Base-by-base conservation (phyloP, 2,329 filamentous ascomycete species). In the Aspergillus arachidicola region DNA sequence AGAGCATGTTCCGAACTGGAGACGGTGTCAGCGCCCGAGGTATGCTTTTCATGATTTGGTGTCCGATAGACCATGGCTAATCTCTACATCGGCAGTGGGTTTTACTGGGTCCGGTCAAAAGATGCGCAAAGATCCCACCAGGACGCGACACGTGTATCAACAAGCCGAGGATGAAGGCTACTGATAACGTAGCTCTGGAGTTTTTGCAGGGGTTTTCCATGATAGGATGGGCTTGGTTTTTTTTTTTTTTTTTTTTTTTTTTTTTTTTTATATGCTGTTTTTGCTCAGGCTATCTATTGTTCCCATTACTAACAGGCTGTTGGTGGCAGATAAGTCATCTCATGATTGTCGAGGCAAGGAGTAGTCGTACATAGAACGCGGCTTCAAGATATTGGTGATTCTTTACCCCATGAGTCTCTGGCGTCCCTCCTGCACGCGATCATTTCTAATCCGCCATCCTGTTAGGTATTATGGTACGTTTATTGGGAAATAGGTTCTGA, bases 1-100 rank as follows among this genome's bases (percentile, higher is more conserved):
- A 97, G 56, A 96, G 93, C 84, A 97, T 97, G 94, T 97, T 97
- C 77, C 89, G 94, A 54, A 97, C 94, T 3, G 93, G 93, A 0
- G 93, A 96, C 36, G 90, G 92, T 65, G 86, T 95, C 28, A 87
- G 92, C 72, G 94, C 91, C 62, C 87, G 93, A 90, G 94, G 94
- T 96, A 81, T 51, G 65, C 64, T 50, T 66, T 50, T 50, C 32
- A 41, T 62, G 19, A 26, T n/a, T 36, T 64, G 12, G 36, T 60
- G 36, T 59, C 41, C 48, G 32, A 57, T n/a, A 58, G 3, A n/a
- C 46, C 10, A 32, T 32, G 14, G 38, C 63, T 64, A 48, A 68
- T 75, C 77, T 67, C 77, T 64, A 19, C 56, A 50, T 53, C 23
- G 64, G 7, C 69, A 97, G 95, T 99, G 74, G 95, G 95, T 38